Percentiles rank a stretch among this genome's conserved stretches.
Conservation (phyloP, 257 asterid species). For the Penstemon eatonii region DNA sequence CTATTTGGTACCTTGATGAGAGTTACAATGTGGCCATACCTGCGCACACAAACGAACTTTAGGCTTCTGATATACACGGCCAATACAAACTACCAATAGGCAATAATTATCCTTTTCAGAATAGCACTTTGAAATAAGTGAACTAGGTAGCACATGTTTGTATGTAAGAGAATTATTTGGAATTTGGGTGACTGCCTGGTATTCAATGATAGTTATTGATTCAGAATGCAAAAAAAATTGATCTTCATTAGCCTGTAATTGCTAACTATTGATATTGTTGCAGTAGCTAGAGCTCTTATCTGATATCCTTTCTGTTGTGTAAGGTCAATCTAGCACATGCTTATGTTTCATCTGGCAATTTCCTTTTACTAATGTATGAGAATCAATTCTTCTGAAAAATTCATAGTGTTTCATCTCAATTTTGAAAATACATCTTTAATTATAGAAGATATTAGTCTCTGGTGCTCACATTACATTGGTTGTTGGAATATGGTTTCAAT, state of each 20-base stretch:
- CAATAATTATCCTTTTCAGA: neutral
- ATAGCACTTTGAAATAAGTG: constrained; percentile 4
- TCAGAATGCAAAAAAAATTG: neutral
- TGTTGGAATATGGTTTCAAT: neutral
- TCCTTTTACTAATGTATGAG: neutral
- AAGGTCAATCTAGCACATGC: neutral
- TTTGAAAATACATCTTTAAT: neutral
- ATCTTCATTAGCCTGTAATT: constrained; percentile 18
- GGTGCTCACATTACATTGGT: constrained; percentile 10
- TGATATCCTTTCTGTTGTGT: constrained; percentile 12
- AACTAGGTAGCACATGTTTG: neutral
- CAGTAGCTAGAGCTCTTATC: neutral
- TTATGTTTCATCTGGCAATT: neutral
- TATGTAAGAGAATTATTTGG: constrained; percentile 1
- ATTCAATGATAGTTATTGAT: constrained; percentile 6
- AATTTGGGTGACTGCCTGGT: neutral
- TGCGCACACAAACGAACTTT: neutral
- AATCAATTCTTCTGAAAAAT: neutral
- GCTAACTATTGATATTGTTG: constrained; percentile 6
- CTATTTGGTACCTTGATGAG: constrained; percentile 5
- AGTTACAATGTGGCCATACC: neutral
- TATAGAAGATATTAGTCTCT: constrained; percentile 12
- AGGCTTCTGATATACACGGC: neutral
- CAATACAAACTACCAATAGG: neutral
- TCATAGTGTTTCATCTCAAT: neutral